These are phyloP conservation scores for Fusarium nanum DNA, from an alignment of 2,329 filamentous ascomycete genomes.

Conservation along the genomic window DNA sequence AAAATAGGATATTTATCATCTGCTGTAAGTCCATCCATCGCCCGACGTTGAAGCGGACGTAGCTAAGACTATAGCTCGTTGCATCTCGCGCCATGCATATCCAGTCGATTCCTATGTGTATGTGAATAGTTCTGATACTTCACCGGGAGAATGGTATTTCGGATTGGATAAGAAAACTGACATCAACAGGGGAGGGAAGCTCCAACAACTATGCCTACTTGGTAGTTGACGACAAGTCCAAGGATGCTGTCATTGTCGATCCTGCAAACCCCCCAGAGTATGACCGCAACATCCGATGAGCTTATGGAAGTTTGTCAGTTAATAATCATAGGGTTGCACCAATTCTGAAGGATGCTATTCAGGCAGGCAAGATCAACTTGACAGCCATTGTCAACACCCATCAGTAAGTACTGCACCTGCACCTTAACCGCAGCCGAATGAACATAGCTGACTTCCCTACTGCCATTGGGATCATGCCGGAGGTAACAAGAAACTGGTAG, in stretches of 20 bases:
- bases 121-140: conserved; percentile 48
- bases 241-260: conserved; percentile 82
- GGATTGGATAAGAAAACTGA: conserved; percentile 13
- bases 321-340: conserved; percentile 64
- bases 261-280: conserved; percentile 83
- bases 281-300: conserved; percentile 43
- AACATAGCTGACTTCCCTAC: conserved; percentile 14
- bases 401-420: conserved; percentile 71
- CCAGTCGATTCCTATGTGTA: conserved; percentile 90
- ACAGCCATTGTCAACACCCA: conserved; percentile 96
- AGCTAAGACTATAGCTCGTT: conserved; percentile 26
- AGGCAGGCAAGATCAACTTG: conserved; percentile 79
- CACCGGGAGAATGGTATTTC: neutral
- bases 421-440: neutral
- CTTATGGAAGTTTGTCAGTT: conserved; percentile 10
- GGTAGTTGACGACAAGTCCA: conserved; percentile 80
- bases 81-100: conserved; percentile 75
- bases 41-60: neutral
- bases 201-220: conserved; percentile 89
- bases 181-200: conserved; percentile 73
- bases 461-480: conserved; percentile 96
- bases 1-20: conserved; percentile 45
- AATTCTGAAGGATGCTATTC: conserved; percentile 77
- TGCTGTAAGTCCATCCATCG: conserved; percentile 35
- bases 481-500: conserved; percentile 85